Percentiles rank a stretch among this genome's conserved stretches.
Evolutionary conservation across 768 basidiomycete genomes (phyloP).

Genomic region (Suillus subluteus): DNA sequence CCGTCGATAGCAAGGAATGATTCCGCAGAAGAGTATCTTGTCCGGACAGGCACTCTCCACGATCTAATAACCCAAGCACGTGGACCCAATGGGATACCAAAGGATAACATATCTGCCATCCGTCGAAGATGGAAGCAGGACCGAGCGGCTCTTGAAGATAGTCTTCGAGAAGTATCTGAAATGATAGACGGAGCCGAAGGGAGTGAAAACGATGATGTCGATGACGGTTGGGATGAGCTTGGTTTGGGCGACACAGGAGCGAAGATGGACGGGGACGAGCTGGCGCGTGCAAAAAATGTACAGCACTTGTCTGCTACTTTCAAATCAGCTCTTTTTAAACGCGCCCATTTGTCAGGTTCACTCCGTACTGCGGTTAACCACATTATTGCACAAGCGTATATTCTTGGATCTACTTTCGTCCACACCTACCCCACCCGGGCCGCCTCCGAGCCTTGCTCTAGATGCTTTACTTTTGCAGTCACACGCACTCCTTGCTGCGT

Average conservation of each 20-base stretch:
- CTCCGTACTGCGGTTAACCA: conserved; percentile 58
- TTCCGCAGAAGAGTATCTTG: conserved; percentile 51
- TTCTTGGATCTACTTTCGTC: conserved; percentile 50
- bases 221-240: conserved; percentile 68
- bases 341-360: conserved; percentile 48
- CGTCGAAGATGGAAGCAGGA: conserved; percentile 53
- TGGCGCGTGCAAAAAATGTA: conserved; percentile 65
- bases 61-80: conserved; percentile 58
- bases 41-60: conserved; percentile 63
- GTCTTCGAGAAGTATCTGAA: conserved; percentile 56
- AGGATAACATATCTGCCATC: conserved; percentile 61
- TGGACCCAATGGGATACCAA: conserved; percentile 50
- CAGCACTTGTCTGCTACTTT: conserved; percentile 15
- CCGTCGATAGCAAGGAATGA: conserved; percentile 24
- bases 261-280: conserved; percentile 51
- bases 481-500: conserved; percentile 50
- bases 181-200: conserved; percentile 48
- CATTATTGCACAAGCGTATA: conserved; percentile 66
- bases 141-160: conserved; percentile 63
- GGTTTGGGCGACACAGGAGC: conserved; percentile 46
- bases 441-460: conserved; percentile 36
- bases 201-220: conserved; percentile 32
- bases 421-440: conserved; percentile 22
- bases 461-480: conserved; percentile 58
- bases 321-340: conserved; percentile 10